Evolutionary conservation across 495 filamentous ascomycete species (phyloP), one percentile per base, ranked within the genome.

Genomic region (Hypomontagnella submonticulosa): DNA sequence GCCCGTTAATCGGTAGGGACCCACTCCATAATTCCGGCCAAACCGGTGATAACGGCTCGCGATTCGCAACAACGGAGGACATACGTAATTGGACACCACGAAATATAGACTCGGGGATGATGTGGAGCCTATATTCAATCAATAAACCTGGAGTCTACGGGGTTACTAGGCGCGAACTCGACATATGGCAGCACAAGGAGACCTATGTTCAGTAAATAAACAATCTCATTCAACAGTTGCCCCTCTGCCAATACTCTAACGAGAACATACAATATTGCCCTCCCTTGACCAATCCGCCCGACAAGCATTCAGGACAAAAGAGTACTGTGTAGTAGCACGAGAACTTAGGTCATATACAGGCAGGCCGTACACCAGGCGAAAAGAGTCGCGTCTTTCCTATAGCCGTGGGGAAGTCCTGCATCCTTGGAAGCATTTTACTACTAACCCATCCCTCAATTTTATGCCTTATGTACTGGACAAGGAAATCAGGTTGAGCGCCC

Each of bases 201-300:
- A 27, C 23, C 37, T 47, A 41, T 23, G 15, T 19, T 44, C 13
- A 41, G 54, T 53, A 63, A 59, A 42, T 56, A 67, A 57, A 13
- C 59, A 69, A 64, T 63, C 66, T 69, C 66, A 69, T 69, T 69
- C 60, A 63, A 69, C 66, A 63, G 43, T 16, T 51, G 47, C 60
- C 46, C 15, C 54, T 51, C 54, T 50, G 65, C 65, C 20, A 53
- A 62, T 67, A 57, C 54, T 69, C 48, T 60, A 54, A 60, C 57
- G 52, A 53, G 46, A 46, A 50, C 65, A 64, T 69, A 59, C 55
- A 52, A 60, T 44, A 43, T 38, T 62, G 64, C 54, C 50, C 18
- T 60, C 48, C 55, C 40, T 46, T 56, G 59, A 61, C 60, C 66
- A 63, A 69, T 47, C 55, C 55, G 33, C 32, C 59, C 49, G 46